Conservation (phyloP, 768 basidiomycete species). For the Clavulina sp. region DNA sequence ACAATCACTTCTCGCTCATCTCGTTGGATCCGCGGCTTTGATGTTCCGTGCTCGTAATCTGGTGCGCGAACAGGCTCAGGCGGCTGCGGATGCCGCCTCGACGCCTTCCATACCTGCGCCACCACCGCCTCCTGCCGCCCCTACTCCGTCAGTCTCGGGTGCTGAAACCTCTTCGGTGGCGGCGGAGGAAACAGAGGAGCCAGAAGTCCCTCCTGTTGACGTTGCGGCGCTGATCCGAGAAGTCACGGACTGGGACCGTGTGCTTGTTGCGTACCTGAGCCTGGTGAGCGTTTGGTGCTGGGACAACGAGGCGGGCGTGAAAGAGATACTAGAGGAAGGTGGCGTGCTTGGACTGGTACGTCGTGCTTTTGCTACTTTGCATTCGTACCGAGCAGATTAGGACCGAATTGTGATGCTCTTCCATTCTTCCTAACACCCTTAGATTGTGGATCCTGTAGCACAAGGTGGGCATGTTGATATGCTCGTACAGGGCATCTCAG, state of each 20-base stretch:
- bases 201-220: too few species aligned
- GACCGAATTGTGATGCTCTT: slow-evolving; percentile 1
- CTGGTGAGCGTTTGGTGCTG: slow-evolving; percentile 86
- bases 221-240: too few species aligned
- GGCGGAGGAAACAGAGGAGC: too few species aligned
- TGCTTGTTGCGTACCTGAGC: slow-evolving; percentile 71
- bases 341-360: slow-evolving; percentile 82
- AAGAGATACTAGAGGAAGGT: slow-evolving; percentile 71
- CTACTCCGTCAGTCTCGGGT: too few species aligned
- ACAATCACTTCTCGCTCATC: slow-evolving; percentile 61
- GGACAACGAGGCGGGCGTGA: slow-evolving; percentile 81
- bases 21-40: slow-evolving; percentile 81
- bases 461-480: slow-evolving; percentile 74
- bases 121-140: too few species aligned
- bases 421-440: slow-evolving; percentile 1
- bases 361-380: slow-evolving; percentile 9
- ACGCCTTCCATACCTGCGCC: too few species aligned
- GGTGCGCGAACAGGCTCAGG: slow-evolving; percentile 35
- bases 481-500: slow-evolving; percentile 75
- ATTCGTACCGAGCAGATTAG: not conserved
- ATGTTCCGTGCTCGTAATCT: slow-evolving; percentile 62
- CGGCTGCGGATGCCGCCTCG: too few species aligned
- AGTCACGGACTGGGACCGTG: slow-evolving; percentile 74
- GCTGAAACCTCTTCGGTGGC: too few species aligned
- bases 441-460: slow-evolving; percentile 93